These are phyloP conservation scores for Zalerion maritima DNA, from an alignment of 495 filamentous ascomycete species.

Conservation along the genomic window DNA sequence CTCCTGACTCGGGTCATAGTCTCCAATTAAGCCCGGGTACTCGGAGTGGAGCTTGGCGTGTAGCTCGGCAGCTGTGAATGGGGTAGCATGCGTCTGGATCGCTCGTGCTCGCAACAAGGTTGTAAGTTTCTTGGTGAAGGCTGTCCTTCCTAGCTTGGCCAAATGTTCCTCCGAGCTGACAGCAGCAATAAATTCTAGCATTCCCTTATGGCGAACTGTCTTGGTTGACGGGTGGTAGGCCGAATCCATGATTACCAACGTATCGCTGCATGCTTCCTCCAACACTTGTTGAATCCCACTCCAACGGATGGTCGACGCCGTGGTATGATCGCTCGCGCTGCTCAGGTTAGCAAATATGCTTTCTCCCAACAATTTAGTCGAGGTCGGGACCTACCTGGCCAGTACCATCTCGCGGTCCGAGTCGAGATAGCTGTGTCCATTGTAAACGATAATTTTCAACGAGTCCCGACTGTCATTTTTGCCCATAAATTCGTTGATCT, in stretches of 20 bases:
- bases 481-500: slow-evolving; percentile 28
- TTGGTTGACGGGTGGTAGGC: slow-evolving; percentile 31
- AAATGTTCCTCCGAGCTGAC: slow-evolving; percentile 30
- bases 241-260: slow-evolving; percentile 35
- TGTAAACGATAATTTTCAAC: slow-evolving; percentile 34
- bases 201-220: slow-evolving; percentile 23
- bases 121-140: slow-evolving; percentile 28
- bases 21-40: slow-evolving; percentile 29
- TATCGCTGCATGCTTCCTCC: slow-evolving; percentile 28
- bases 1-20: slow-evolving; percentile 25
- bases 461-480: slow-evolving; percentile 29
- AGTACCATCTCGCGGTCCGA: slow-evolving; percentile 31
- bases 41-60: slow-evolving; percentile 28
- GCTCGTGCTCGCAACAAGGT: slow-evolving; percentile 26
- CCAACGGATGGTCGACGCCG: slow-evolving; percentile 28
- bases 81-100: slow-evolving; percentile 19
- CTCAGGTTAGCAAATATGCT: slow-evolving; percentile 2
- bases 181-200: slow-evolving; percentile 33
- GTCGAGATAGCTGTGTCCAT: slow-evolving; percentile 30
- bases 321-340: slow-evolving; percentile 21
- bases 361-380: background rate
- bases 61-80: slow-evolving; percentile 30
- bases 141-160: slow-evolving; percentile 21
- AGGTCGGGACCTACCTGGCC: slow-evolving; percentile 21
- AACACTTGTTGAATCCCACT: slow-evolving; percentile 31